Percentiles rank a stretch among this genome's conserved stretches.
Evolutionary conservation across 495 filamentous ascomycete genomes (phyloP).

Genomic region (Cryomyces minteri): DNA sequence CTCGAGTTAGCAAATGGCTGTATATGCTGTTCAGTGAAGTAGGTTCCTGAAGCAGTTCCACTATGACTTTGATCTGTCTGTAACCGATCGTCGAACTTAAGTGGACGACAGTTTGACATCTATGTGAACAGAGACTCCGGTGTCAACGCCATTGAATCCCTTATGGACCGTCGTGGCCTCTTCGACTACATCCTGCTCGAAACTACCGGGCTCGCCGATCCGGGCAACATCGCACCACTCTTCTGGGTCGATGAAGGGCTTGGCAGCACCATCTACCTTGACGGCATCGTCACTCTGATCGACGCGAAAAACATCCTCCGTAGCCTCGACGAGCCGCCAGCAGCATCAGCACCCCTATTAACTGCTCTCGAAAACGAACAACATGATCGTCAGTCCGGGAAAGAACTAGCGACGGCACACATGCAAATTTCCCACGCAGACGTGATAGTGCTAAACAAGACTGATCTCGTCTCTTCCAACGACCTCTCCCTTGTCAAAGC

Average conservation of each 20-base stretch:
- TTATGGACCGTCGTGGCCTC: slow-evolving; percentile 85
- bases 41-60: slow-evolving; percentile 6
- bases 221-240: slow-evolving; percentile 83
- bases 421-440: slow-evolving; percentile 96
- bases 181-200: slow-evolving; percentile 98
- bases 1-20: slow-evolving; percentile 91
- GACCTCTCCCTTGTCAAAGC: slow-evolving; percentile 46
- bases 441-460: slow-evolving; percentile 85
- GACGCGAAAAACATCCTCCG: slow-evolving; percentile 83
- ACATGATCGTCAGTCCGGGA: slow-evolving; percentile 34
- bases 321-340: slow-evolving; percentile 56
- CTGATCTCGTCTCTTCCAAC: slow-evolving; percentile 58
- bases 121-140: slow-evolving; percentile 50
- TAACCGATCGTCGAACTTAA: neutral
- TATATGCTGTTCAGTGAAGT: slow-evolving; percentile 98
- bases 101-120: neutral
- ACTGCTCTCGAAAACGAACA: slow-evolving; percentile 15
- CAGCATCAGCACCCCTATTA: slow-evolving; percentile 19
- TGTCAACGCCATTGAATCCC: slow-evolving; percentile 77
- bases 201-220: slow-evolving; percentile 89
- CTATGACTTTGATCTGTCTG: neutral
- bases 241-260: slow-evolving; percentile 97
- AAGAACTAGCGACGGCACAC: slow-evolving; percentile 73
- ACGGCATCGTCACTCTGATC: slow-evolving; percentile 90
- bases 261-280: slow-evolving; percentile 84